Evolutionary conservation across 2,329 filamentous ascomycete genomes (phyloP).

Genomic region (Sporothrix sp.): DNA sequence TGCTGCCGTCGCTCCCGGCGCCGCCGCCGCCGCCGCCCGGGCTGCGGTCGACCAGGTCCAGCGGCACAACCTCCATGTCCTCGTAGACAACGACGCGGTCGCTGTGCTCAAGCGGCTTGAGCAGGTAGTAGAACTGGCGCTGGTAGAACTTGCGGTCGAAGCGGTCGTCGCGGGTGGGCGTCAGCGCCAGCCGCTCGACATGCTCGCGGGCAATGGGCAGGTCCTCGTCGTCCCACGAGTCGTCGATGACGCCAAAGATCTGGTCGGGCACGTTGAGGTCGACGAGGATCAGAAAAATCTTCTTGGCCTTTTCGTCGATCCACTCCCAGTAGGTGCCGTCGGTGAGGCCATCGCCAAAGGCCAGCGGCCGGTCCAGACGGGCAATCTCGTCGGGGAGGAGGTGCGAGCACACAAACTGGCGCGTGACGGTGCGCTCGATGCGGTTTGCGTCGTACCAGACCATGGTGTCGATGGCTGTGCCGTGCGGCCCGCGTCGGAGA

Average conservation of each 20-base stretch:
- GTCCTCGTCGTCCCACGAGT: constrained; percentile 68
- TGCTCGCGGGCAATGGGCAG: constrained; percentile 58
- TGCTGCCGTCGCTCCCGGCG: constrained; percentile 15
- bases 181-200: constrained; percentile 53
- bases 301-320: constrained; percentile 59
- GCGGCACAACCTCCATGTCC: constrained; percentile 57
- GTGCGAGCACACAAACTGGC: constrained; percentile 55
- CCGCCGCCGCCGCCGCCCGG: constrained; percentile 24
- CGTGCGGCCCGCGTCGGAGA: background rate
- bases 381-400: constrained; percentile 53
- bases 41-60: constrained; percentile 55
- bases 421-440: constrained; percentile 60
- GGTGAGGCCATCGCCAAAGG: constrained; percentile 58
- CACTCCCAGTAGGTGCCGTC: constrained; percentile 71
- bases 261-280: constrained; percentile 62
- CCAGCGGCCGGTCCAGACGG: constrained; percentile 51
- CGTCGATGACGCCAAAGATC: constrained; percentile 66
- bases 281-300: constrained; percentile 60
- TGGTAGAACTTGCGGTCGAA: constrained; percentile 61
- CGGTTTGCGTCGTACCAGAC: constrained; percentile 61
- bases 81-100: constrained; percentile 51
- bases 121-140: constrained; percentile 61
- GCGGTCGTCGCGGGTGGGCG: constrained; percentile 48
- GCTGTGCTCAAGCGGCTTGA: constrained; percentile 51
- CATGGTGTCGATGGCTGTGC: background rate